phyloP scores from a whole-genome alignment of 108 stramenopile genomes.

The Skeletonema costatum region DNA sequence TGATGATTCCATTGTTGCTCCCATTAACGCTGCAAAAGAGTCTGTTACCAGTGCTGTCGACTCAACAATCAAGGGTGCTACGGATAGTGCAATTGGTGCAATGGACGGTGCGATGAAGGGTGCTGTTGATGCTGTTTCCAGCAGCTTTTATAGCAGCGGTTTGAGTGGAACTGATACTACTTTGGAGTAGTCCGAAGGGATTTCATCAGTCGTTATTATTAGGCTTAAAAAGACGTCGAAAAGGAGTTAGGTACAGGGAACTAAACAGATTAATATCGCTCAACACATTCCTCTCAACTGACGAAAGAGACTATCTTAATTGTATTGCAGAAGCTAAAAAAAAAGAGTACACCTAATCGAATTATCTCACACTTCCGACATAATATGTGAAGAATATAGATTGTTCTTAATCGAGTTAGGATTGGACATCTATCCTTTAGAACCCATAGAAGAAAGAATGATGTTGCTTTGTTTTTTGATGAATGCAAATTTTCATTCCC shows the following conservation, averaged over 20 bases:
- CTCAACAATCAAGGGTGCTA: constrained; percentile 8
- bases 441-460: too few relatives aligned
- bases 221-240: not conserved
- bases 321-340: too few relatives aligned
- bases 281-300: not conserved
- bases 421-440: too few relatives aligned
- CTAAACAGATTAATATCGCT: not conserved
- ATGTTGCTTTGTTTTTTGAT: too few relatives aligned
- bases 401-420: not conserved
- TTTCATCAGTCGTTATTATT: not conserved
- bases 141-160: not conserved
- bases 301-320: too few relatives aligned
- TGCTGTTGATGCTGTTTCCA: not conserved
- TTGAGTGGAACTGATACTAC: not conserved
- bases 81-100: not conserved
- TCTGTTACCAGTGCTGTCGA: constrained; percentile 1
- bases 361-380: too few relatives aligned
- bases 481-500: not conserved
- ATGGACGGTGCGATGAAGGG: not conserved
- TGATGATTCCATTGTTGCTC: not conserved
- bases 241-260: not conserved
- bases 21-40: constrained; percentile 6
- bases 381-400: not conserved
- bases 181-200: not conserved
- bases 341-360: too few relatives aligned